Conservation (phyloP, 2,329 filamentous ascomycete species). For the Xylariales sp. region DNA sequence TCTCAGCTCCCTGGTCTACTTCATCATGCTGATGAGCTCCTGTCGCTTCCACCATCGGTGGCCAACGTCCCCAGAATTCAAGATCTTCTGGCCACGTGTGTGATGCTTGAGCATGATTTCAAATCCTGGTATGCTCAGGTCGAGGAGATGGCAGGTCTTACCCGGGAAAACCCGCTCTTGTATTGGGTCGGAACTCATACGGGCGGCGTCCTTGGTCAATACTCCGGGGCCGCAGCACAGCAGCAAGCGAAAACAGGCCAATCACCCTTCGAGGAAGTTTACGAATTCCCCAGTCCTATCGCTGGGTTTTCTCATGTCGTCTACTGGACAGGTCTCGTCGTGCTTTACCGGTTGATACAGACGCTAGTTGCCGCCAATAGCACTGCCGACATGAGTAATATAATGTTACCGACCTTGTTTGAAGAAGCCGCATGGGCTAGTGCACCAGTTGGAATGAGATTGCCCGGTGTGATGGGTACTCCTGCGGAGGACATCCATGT, state of each 20-base stretch:
- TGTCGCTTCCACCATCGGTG: slow-evolving; percentile 32
- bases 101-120: slow-evolving; percentile 43
- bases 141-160: slow-evolving; percentile 15
- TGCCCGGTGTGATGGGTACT: background rate
- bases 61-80: slow-evolving; percentile 40
- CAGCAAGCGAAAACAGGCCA: no score
- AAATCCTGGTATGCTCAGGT: slow-evolving; percentile 40
- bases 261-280: slow-evolving; percentile 42
- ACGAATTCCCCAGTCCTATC: slow-evolving; percentile 38
- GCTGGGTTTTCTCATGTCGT: slow-evolving; percentile 45
- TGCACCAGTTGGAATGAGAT: background rate
- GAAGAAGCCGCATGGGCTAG: background rate
- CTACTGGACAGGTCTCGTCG: slow-evolving; percentile 49
- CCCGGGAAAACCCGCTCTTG: slow-evolving; percentile 21
- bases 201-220: no score
- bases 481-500: background rate
- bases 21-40: slow-evolving; percentile 37
- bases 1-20: slow-evolving; percentile 44
- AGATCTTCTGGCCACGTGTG: slow-evolving; percentile 42
- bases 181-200: slow-evolving; percentile 31
- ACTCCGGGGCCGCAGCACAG: slow-evolving; percentile 18
- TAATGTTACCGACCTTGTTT: background rate
- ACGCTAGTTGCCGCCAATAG: slow-evolving; percentile 35
- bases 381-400: no score
- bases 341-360: slow-evolving; percentile 45